Percentiles rank a stretch among this genome's conserved stretches.
phyloP scores from a whole-genome alignment of 1,284 basidiomycete species.

The Amylostereum areolatum region DNA sequence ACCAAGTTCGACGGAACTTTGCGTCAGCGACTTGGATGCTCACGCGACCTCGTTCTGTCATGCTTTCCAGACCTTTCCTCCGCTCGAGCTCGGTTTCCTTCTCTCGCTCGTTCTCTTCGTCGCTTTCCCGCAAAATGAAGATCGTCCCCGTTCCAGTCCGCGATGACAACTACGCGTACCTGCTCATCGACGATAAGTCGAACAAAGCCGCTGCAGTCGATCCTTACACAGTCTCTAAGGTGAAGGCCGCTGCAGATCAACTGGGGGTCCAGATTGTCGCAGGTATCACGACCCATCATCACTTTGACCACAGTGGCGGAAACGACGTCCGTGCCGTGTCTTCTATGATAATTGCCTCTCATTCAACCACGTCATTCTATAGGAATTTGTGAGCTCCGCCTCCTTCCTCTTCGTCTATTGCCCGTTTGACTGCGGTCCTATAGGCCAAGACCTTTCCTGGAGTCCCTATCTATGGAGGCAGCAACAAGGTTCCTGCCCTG shows the following conservation, averaged over 20 bases:
- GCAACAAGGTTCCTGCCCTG: slow-evolving; percentile 60
- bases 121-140: slow-evolving; percentile 44
- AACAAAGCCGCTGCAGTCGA: slow-evolving; percentile 76
- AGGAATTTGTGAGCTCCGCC: slow-evolving; percentile 49
- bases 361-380: slow-evolving; percentile 1
- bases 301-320: slow-evolving; percentile 87
- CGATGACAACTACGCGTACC: slow-evolving; percentile 86
- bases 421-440: not conserved
- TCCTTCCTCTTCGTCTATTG: not conserved
- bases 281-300: slow-evolving; percentile 85
- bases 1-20: not conserved
- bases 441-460: slow-evolving; percentile 60
- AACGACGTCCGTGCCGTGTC: slow-evolving; percentile 48
- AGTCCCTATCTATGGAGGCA: slow-evolving; percentile 82
- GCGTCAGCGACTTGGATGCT: not conserved
- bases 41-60: not conserved
- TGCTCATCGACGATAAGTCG: slow-evolving; percentile 69
- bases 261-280: slow-evolving; percentile 70
- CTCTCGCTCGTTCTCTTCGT: slow-evolving; percentile 19
- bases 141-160: slow-evolving; percentile 74
- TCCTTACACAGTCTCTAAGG: slow-evolving; percentile 78
- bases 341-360: not conserved
- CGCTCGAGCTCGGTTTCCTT: not conserved
- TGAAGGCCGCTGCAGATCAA: slow-evolving; percentile 60
- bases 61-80: slow-evolving; percentile 2